phyloP scores from a whole-genome alignment of 495 filamentous ascomycete species.

The Immersiella caudata region DNA sequence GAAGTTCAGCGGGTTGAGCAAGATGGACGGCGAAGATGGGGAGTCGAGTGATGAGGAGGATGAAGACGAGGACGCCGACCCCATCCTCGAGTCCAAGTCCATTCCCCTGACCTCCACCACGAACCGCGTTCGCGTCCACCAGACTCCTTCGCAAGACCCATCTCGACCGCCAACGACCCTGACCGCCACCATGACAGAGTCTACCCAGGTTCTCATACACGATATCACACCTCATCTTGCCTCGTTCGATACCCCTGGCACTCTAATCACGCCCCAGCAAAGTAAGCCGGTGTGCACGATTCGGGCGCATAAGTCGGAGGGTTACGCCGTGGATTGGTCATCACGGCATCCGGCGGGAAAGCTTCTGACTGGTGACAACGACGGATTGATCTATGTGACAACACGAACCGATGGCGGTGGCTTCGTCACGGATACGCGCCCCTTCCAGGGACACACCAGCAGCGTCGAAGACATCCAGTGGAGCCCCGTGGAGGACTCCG shows the following conservation, averaged over 20 bases:
- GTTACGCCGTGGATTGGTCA: constrained; percentile 95
- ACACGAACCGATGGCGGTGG: constrained; percentile 82
- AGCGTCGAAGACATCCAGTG: constrained; percentile 96
- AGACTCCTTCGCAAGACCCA: constrained; percentile 68
- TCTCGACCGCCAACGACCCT: constrained; percentile 74
- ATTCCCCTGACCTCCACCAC: constrained; percentile 84
- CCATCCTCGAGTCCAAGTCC: constrained; percentile 88
- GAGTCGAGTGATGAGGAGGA: constrained; percentile 72
- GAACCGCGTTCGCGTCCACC: constrained; percentile 87
- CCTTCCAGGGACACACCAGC: constrained; percentile 79
- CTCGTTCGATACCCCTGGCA: constrained; percentile 87
- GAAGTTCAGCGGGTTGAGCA: constrained; percentile 88
- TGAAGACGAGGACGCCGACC: constrained; percentile 79
- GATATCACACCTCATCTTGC: constrained; percentile 84
- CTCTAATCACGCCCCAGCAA: constrained; percentile 73
- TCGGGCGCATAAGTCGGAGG: constrained; percentile 87
- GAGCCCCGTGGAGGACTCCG: constrained; percentile 87
- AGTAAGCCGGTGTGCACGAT: constrained; percentile 86
- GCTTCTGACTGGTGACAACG: constrained; percentile 87
- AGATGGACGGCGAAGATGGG: constrained; percentile 69
- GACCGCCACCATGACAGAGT: constrained; percentile 90
- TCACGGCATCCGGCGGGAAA: constrained; percentile 72
- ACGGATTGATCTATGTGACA: constrained; percentile 85
- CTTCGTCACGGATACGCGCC: constrained; percentile 78
- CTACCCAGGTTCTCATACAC: constrained; percentile 85